phyloP scores from a whole-genome alignment of 257 asterid species.

The Anisodus tanguticus region DNA sequence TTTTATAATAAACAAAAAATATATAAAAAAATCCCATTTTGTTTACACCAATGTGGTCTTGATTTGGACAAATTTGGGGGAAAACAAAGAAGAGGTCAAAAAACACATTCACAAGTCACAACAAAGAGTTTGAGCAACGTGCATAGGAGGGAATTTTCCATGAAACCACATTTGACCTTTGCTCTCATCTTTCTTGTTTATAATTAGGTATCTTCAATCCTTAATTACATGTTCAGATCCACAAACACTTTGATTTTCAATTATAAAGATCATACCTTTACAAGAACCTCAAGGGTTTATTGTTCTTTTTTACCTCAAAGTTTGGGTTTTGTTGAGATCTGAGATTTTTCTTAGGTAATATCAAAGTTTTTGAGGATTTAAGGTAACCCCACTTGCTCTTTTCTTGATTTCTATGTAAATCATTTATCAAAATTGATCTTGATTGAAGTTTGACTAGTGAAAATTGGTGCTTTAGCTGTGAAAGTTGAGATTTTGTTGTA shows the following conservation, averaged over 20 bases:
- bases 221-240: neutral
- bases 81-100: neutral
- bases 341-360: constrained; percentile 25
- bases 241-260: neutral
- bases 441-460: constrained; percentile 37
- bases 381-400: constrained; percentile 31
- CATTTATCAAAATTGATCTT: constrained; percentile 37
- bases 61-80: neutral
- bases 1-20: neutral
- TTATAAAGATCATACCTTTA: neutral
- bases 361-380: constrained; percentile 26
- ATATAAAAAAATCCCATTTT: neutral
- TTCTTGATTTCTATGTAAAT: constrained; percentile 19
- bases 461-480: neutral
- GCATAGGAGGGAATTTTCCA: constrained; percentile 25
- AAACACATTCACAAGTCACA: constrained; percentile 4
- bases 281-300: constrained; percentile 22
- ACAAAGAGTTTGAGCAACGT: neutral
- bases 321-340: constrained; percentile 36
- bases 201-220: neutral
- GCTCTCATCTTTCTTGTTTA: constrained; percentile 19
- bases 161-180: constrained; percentile 12
- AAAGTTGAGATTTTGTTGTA: neutral
- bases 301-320: constrained; percentile 29
- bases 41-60: constrained; percentile 21